phyloP scores from a whole-genome alignment of 2,329 filamentous ascomycete genomes.

The Apiospora kogelbergensis region DNA sequence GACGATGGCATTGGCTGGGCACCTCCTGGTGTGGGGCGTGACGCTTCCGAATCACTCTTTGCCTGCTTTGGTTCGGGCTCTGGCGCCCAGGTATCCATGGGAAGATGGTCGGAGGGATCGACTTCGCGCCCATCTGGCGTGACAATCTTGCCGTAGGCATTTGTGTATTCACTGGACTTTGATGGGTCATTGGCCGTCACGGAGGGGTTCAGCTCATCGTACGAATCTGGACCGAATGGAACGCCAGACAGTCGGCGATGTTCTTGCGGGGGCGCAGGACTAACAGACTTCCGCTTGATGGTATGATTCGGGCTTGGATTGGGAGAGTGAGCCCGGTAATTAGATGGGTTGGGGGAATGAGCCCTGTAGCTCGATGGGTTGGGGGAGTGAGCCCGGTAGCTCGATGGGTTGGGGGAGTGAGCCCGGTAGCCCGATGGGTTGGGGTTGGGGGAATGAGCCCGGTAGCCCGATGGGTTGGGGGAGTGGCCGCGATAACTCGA shows the following conservation, averaged over 20 bases:
- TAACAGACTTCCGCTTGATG: conserved; percentile 71
- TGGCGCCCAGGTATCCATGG: conserved; percentile 74
- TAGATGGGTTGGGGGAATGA: conserved; percentile 36
- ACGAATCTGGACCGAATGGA: conserved; percentile 75
- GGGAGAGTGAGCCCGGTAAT: neutral
- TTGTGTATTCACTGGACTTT: conserved; percentile 42
- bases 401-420: neutral
- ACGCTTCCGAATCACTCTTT: conserved; percentile 25
- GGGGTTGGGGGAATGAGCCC: neutral
- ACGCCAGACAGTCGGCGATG: conserved; percentile 56
- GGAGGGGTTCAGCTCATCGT: conserved; percentile 68
- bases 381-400: conserved; percentile 4
- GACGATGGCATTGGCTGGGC: conserved; percentile 52
- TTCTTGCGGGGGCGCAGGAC: conserved; percentile 60
- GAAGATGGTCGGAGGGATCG: conserved; percentile 78
- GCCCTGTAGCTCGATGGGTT: conserved; percentile 24
- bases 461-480: neutral
- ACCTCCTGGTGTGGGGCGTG: conserved; percentile 50
- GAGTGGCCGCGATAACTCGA: neutral
- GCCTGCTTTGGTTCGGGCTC: conserved; percentile 67
- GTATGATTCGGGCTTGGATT: conserved; percentile 46
- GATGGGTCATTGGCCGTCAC: conserved; percentile 36
- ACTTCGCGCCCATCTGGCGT: conserved; percentile 74
- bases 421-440: neutral
- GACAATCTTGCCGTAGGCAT: conserved; percentile 68